Conservation (phyloP, 495 filamentous ascomycete genomes). For the Neurospora sp. region DNA sequence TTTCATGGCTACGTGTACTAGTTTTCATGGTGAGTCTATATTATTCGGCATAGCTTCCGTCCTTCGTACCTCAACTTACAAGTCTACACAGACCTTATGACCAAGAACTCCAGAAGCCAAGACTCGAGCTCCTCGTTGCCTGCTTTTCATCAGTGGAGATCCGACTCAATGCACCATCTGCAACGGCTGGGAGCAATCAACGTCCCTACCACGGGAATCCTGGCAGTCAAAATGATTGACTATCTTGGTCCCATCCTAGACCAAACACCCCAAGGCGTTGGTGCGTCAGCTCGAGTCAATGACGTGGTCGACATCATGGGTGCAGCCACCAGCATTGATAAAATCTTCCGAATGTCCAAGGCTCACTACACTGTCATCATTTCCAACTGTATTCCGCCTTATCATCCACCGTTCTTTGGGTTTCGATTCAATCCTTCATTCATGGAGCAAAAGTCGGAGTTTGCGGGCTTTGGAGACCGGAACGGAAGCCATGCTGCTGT, state of each 20-base stretch:
- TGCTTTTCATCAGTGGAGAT: conserved; percentile 1
- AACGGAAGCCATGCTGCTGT: background rate
- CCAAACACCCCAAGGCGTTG: too few species aligned
- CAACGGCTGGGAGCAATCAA: background rate
- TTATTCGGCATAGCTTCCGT: background rate
- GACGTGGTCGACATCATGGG: background rate
- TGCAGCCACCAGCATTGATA: background rate
- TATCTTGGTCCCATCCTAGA: background rate
- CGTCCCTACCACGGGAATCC: background rate
- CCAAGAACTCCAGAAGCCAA: background rate
- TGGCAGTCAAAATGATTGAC: background rate
- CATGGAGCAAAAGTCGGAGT: background rate
- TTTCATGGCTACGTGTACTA: background rate
- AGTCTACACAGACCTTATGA: background rate
- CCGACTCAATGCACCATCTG: background rate
- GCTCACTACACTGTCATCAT: conserved; percentile 7
- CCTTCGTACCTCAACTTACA: background rate
- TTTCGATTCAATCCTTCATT: conserved; percentile 3
- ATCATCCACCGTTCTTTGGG: background rate
- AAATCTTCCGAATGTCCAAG: conserved; percentile 5
- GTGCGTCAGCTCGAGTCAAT: too few species aligned
- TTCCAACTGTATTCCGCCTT: background rate
- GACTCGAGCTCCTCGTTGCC: background rate
- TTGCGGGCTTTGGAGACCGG: background rate
- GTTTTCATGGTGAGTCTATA: background rate